Percentiles rank a stretch among this genome's conserved stretches.
Evolutionary conservation across 2,329 filamentous ascomycete species (phyloP).

Genomic region (Neonectria faginata): DNA sequence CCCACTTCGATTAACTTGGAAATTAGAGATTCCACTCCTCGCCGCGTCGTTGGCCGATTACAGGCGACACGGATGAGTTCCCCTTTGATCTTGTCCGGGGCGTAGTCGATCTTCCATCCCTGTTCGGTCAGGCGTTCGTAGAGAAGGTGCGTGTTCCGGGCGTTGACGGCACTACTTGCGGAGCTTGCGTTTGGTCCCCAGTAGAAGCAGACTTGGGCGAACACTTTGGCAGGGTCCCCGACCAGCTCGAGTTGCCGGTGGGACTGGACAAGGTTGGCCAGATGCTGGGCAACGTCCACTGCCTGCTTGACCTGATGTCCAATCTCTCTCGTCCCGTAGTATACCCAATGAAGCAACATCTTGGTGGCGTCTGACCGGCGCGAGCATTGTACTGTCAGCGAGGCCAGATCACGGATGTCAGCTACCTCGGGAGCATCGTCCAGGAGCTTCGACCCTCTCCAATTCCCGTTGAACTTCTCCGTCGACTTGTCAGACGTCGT

Average conservation of each 20-base stretch:
- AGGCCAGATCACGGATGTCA: constrained; percentile 7
- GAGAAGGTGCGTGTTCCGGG: not conserved
- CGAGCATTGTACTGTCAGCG: constrained; percentile 9
- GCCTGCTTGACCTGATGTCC: not conserved
- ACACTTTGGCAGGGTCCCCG: not conserved
- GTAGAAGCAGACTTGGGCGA: constrained; percentile 1
- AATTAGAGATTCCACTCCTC: not conserved
- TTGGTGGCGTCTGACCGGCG: constrained; percentile 1
- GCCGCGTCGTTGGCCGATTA: not conserved
- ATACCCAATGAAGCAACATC: constrained; percentile 1
- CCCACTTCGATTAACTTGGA: constrained; percentile 1
- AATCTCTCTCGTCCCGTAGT: constrained; percentile 1
- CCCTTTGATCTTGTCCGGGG: not conserved
- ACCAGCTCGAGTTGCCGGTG: constrained; percentile 1
- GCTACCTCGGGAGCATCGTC: constrained; percentile 2
- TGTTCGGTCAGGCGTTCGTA: not conserved
- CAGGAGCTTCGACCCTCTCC: constrained; percentile 2
- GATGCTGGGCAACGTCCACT: not conserved
- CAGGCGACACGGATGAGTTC: not conserved
- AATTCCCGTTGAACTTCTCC: not conserved
- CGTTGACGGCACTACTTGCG: not conserved
- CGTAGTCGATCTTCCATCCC: not conserved
- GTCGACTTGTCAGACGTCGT: not conserved
- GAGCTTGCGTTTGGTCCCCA: not conserved
- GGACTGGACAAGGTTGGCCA: constrained; percentile 2